Evolutionary conservation across 2,329 filamentous ascomycete genomes (phyloP).

Genomic region (Pseudogymnoascus sp.): DNA sequence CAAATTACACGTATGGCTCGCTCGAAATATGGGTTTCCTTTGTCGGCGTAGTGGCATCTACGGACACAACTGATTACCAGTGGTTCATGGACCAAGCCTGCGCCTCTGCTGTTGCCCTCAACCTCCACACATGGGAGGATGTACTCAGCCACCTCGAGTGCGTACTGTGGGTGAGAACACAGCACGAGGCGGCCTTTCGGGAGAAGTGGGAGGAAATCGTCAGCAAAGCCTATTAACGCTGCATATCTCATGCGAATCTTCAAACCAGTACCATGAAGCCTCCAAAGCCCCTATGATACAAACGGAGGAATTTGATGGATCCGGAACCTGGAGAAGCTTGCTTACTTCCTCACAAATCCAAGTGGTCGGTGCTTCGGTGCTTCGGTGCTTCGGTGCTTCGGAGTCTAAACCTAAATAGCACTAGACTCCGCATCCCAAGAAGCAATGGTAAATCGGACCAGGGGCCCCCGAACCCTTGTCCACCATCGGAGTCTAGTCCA

Average conservation of each 20-base stretch:
- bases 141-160: slow-evolving; percentile 16
- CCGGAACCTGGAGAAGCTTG: neutral
- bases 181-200: slow-evolving; percentile 20
- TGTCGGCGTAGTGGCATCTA: slow-evolving; percentile 33
- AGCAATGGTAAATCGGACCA: neutral
- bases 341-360: neutral
- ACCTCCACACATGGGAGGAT: slow-evolving; percentile 21
- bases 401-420: slow-evolving; percentile 14
- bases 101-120: slow-evolving; percentile 4
- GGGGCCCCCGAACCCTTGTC: slow-evolving; percentile 9
- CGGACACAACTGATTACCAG: slow-evolving; percentile 21
- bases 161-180: slow-evolving; percentile 27
- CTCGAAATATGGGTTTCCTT: slow-evolving; percentile 36
- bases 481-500: slow-evolving; percentile 18
- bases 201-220: slow-evolving; percentile 24
- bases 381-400: slow-evolving; percentile 10
- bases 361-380: neutral
- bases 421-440: slow-evolving; percentile 5
- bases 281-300: neutral
- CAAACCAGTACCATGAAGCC: neutral
- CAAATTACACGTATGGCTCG: slow-evolving; percentile 14
- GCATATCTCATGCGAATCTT: neutral
- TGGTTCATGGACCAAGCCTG: slow-evolving; percentile 27
- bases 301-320: neutral
- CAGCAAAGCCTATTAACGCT: slow-evolving; percentile 7